Conservation (phyloP, 2,329 filamentous ascomycete species). For the Raffaelea ambrosiae region DNA sequence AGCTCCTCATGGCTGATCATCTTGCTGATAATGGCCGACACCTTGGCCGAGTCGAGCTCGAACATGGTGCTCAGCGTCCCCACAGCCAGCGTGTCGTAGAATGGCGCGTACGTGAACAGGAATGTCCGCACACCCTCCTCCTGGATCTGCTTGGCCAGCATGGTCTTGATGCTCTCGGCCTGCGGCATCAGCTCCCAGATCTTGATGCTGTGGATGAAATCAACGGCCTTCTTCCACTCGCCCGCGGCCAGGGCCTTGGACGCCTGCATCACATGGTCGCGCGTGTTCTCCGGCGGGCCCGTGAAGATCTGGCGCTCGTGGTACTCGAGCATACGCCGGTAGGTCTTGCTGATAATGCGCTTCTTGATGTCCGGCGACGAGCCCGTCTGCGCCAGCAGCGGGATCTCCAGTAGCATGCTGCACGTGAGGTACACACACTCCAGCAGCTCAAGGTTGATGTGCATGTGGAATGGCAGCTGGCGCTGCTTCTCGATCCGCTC, state of each 20-base stretch:
- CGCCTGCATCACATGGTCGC: constrained; percentile 98
- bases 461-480: constrained; percentile 99
- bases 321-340: constrained; percentile 98
- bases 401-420: constrained; percentile 98
- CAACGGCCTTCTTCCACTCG: constrained; percentile 95
- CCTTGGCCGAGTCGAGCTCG: constrained; percentile 84
- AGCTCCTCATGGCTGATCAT: constrained; percentile 99
- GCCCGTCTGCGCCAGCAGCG: constrained; percentile 89
- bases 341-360: constrained; percentile 97
- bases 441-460: constrained; percentile 97
- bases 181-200: constrained; percentile 98
- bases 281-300: constrained; percentile 94
- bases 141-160: constrained; percentile 97
- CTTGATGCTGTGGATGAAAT: constrained; percentile 96
- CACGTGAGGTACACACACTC: constrained; percentile 98
- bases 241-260: constrained; percentile 94
- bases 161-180: constrained; percentile 85
- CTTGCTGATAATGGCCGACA: constrained; percentile 90
- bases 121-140: constrained; percentile 97
- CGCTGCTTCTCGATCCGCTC: constrained; percentile 95
- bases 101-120: constrained; percentile 98
- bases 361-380: constrained; percentile 96
- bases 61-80: constrained; percentile 87
- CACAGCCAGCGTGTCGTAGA: constrained; percentile 93
- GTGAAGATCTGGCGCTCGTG: constrained; percentile 99